These are phyloP conservation scores for Ambrosia hybrid DNA, from an alignment of 140 eudicot species.

Conservation along the genomic window DNA sequence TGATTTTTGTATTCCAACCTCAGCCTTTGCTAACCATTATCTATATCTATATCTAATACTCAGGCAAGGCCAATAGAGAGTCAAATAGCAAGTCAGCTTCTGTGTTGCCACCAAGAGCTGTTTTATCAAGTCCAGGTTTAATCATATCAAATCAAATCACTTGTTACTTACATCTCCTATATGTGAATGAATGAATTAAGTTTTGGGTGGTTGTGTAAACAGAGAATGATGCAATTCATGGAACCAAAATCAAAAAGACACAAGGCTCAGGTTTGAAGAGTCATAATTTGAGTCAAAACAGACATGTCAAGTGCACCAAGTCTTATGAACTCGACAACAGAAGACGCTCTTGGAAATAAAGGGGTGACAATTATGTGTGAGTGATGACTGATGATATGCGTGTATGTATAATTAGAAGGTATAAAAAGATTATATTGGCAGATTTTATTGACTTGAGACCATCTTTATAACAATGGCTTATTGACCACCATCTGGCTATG, in stretches of 20 bases:
- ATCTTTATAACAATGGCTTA: background rate
- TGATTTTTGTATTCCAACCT: background rate
- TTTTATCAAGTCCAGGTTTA: slow-evolving; percentile 85
- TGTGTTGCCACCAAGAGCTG: slow-evolving; percentile 83
- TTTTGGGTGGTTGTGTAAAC: slow-evolving; percentile 21
- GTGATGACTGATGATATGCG: slow-evolving; percentile 5
- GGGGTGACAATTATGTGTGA: background rate
- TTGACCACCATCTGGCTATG: too few species aligned
- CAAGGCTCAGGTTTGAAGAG: slow-evolving; percentile 33
- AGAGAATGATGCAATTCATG: slow-evolving; percentile 60
- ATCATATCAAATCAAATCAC: background rate
- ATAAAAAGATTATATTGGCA: background rate
- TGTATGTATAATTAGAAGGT: background rate
- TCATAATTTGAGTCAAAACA: slow-evolving; percentile 40
- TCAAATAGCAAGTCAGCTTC: slow-evolving; percentile 44
- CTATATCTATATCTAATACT: too few species aligned
- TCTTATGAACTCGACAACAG: slow-evolving; percentile 25
- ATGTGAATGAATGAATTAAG: background rate
- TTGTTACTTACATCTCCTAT: background rate
- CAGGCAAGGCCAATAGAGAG: slow-evolving; percentile 20
- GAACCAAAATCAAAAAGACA: slow-evolving; percentile 34
- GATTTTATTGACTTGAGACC: slow-evolving; percentile 12
- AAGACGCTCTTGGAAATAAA: slow-evolving; percentile 31
- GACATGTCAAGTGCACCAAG: slow-evolving; percentile 52
- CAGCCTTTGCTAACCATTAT: background rate